Base-by-base conservation (phyloP, 768 basidiomycete species). In the Amanita phalloides region DNA sequence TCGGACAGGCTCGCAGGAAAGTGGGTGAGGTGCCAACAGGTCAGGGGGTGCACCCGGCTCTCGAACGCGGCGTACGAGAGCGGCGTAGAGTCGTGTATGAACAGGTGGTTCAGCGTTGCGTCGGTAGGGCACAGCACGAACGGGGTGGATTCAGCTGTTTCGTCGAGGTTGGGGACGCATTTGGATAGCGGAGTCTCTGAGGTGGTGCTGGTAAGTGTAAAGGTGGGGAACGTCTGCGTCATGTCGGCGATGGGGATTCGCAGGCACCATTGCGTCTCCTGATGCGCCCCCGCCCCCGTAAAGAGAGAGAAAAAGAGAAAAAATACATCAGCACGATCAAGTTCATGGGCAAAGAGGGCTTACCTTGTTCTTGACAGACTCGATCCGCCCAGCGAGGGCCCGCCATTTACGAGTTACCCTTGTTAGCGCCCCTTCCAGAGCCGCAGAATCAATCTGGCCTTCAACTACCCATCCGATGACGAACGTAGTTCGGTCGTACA, bases 21-120 rank as follows among this genome's bases (percentile, higher is more conserved):
- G 45, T 68, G 64, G 6, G 68, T 68, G n/a, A 75, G 37, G 41
- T 74, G 71, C 71, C 71, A 74, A 56, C 66, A 71, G 14, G 70
- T 72, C 43, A 74, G 56, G 10, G 72, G 72, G 54, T 68, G 59
- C 6, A 45, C 56, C 10, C 44, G 42, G 11, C 54, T 56, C 6
- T 69, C 69, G 70, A 70, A 73, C 25, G 52, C 48, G 4, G 62
- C 53, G 50, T 68, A 71, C 26, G 65, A 63, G 4, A 67, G 64
- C 1, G 71, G 72, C 0, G 71, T 72, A 2, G 66, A 64, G 2
- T 67, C 57, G 49, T 71, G 63, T 21, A 71, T 57, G 55, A 75
- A 71, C 17, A 74, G 51, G 9, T 61, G 51, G 14, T 61, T 62
- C 25, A 71, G 71, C 17, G 69, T 64, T n/a, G 71, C 68, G 8